A percentile compares a stretch with the other conserved stretches of the same genome.
Conservation (phyloP, 2,329 filamentous ascomycete species). For the Cercospora sesami region DNA sequence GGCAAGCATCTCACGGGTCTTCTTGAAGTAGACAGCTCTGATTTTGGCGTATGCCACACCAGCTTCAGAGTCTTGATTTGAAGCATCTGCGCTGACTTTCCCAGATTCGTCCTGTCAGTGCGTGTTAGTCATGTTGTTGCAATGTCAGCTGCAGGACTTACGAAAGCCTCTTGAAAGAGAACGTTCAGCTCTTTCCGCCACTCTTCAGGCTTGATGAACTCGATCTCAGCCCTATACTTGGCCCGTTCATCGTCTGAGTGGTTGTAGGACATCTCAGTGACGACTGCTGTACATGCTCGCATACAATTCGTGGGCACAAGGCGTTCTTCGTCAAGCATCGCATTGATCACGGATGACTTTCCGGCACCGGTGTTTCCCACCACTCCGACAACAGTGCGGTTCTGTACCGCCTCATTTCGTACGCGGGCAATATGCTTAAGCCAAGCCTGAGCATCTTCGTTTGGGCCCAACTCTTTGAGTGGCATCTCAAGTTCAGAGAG, state of each 20-base stretch:
- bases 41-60: constrained; percentile 55
- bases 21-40: constrained; percentile 50
- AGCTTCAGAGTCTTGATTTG: constrained; percentile 50
- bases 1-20: constrained; percentile 44
- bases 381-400: constrained; percentile 57
- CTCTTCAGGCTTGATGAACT: constrained; percentile 56
- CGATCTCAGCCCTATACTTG: constrained; percentile 57
- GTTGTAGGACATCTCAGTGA: constrained; percentile 63
- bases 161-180: constrained; percentile 52
- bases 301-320: constrained; percentile 59
- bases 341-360: constrained; percentile 65
- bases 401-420: constrained; percentile 42
- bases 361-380: constrained; percentile 62
- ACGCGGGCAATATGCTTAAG: constrained; percentile 46
- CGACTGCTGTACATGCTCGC: constrained; percentile 62
- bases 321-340: constrained; percentile 62
- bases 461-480: constrained; percentile 33
- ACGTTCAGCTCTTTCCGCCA: constrained; percentile 56
- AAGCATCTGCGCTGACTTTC: constrained; percentile 41
- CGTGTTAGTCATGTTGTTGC: background rate
- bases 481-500: constrained; percentile 40
- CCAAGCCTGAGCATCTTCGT: constrained; percentile 44
- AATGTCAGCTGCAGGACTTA: background rate
- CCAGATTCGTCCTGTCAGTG: constrained; percentile 40
- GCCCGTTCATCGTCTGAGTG: constrained; percentile 40